These are phyloP conservation scores for Phoenix roebelenii DNA, from an alignment of 176 grass and related monocot species.

Conservation along the genomic window DNA sequence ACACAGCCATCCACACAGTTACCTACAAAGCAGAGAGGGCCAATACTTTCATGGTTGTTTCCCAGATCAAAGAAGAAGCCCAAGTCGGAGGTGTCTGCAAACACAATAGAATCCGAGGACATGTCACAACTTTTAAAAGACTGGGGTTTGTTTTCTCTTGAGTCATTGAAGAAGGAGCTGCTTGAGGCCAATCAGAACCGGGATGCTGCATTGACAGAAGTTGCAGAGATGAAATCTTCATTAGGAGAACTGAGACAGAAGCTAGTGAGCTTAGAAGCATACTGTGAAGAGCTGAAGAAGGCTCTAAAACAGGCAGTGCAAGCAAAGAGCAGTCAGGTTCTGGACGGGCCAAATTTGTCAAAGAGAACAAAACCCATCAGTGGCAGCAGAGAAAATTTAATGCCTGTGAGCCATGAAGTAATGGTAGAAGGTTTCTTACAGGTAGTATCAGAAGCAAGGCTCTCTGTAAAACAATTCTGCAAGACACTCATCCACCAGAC, in stretches of 20 bases:
- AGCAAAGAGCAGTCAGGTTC: conserved; percentile 28
- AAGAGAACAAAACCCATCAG: conserved; percentile 46
- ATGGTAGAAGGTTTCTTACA: conserved; percentile 96
- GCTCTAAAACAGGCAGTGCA: conserved; percentile 68
- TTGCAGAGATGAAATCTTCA: conserved; percentile 59
- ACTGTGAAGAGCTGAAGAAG: conserved; percentile 76
- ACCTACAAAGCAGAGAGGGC: conserved; percentile 43
- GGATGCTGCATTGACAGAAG: conserved; percentile 72
- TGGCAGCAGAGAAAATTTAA: conserved; percentile 33
- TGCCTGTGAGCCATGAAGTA: conserved; percentile 78
- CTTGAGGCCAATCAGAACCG: conserved; percentile 67
- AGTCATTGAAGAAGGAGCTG: conserved; percentile 87
- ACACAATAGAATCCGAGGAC: conserved; percentile 52
- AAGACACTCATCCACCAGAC: conserved; percentile 67
- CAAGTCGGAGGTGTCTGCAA: conserved; percentile 53
- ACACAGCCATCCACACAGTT: conserved; percentile 25
- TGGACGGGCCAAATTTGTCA: conserved; percentile 33
- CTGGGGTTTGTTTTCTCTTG: conserved; percentile 73
- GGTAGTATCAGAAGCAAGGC: conserved; percentile 83
- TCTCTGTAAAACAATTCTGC: conserved; percentile 86
- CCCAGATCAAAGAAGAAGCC: conserved; percentile 67
- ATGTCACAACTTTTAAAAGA: conserved; percentile 91
- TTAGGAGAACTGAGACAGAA: conserved; percentile 66
- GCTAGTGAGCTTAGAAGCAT: conserved; percentile 59
- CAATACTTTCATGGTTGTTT: conserved; percentile 84